These are phyloP conservation scores for Primulina eburnea DNA, from an alignment of 257 asterid genomes.

Conservation along the genomic window DNA sequence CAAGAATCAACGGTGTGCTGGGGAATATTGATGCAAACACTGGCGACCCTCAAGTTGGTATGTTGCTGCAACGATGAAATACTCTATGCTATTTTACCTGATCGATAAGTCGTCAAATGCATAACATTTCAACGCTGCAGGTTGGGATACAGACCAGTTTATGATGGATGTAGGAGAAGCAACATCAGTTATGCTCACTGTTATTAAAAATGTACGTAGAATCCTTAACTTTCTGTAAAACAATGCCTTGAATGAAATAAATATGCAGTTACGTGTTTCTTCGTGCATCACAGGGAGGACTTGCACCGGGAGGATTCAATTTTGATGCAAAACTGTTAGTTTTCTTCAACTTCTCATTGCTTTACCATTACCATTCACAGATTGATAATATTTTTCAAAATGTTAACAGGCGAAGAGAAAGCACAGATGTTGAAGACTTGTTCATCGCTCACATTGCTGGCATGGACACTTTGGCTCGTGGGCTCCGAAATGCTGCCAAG, in stretches of 20 bases:
- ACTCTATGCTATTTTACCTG: not conserved
- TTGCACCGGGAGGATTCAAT: conserved; percentile 98
- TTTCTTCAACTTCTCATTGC: conserved; percentile 1
- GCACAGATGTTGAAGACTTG: conserved; percentile 92
- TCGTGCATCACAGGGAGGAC: conserved; percentile 62
- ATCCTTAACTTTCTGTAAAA: not conserved
- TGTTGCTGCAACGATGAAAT: not conserved
- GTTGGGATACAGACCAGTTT: conserved; percentile 99
- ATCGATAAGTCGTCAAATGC: not conserved
- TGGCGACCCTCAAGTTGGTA: conserved; percentile 96
- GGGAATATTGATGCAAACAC: conserved; percentile 94
- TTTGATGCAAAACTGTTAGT: conserved; percentile 93
- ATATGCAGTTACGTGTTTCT: not conserved
- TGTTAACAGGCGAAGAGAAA: conserved; percentile 77
- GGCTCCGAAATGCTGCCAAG: conserved; percentile 88
- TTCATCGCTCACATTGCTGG: conserved; percentile 94
- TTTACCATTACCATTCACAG: not conserved
- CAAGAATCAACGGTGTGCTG: conserved; percentile 88
- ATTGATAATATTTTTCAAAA: not conserved
- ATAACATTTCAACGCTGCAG: conserved; percentile 35
- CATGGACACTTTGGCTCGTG: conserved; percentile 95
- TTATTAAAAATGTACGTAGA: conserved; percentile 65
- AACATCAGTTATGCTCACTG: conserved; percentile 78
- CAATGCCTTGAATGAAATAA: not conserved
- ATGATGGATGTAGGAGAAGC: conserved; percentile 95